phyloP scores from a whole-genome alignment of 768 basidiomycete species.

The Sporobolomyces pararoseus region DNA sequence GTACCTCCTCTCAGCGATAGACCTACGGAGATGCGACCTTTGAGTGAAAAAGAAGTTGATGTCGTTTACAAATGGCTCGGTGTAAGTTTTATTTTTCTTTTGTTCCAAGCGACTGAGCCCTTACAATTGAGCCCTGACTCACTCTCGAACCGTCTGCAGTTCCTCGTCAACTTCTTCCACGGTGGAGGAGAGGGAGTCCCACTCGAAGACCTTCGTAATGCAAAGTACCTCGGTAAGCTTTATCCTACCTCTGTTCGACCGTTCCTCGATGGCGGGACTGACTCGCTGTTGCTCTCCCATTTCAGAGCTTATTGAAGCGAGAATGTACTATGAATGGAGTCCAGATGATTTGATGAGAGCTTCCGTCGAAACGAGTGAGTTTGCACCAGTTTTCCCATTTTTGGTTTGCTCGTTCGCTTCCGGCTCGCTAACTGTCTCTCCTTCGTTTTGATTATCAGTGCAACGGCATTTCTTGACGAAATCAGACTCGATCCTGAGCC shows the following conservation, averaged over 20 bases:
- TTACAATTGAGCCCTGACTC: no score
- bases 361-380: slow-evolving; percentile 40
- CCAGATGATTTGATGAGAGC: slow-evolving; percentile 52
- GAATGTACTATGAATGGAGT: slow-evolving; percentile 96
- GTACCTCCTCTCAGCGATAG: slow-evolving; percentile 84
- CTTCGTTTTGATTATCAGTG: not conserved
- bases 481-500: slow-evolving; percentile 59
- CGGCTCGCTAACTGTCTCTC: not conserved
- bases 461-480: slow-evolving; percentile 50
- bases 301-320: slow-evolving; percentile 51
- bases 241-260: not conserved
- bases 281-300: no score
- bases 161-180: slow-evolving; percentile 90
- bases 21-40: slow-evolving; percentile 81
- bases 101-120: no score
- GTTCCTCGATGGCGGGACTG: no score
- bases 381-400: not conserved
- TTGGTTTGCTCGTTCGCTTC: not conserved
- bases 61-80: slow-evolving; percentile 98
- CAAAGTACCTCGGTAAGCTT: slow-evolving; percentile 74
- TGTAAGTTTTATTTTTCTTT: slow-evolving; percentile 54
- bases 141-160: no score
- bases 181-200: slow-evolving; percentile 88
- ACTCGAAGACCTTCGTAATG: slow-evolving; percentile 79
- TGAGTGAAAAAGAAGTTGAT: slow-evolving; percentile 94